Conservation (phyloP, 2,329 filamentous ascomycete species). For the Trichophyton mentagrophytes region DNA sequence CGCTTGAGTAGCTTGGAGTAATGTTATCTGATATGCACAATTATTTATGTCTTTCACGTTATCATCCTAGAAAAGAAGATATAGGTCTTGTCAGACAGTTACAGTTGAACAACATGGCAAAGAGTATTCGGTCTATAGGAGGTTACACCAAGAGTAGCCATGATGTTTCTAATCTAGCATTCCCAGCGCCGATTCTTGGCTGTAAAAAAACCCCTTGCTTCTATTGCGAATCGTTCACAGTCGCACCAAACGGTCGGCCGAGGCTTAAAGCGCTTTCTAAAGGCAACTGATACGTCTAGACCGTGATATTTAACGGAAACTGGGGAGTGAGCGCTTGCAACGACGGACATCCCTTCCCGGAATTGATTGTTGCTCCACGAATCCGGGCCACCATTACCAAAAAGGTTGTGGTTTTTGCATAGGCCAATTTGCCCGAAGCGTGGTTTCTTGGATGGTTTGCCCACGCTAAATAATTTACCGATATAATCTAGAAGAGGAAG, state of each 20-base stretch:
- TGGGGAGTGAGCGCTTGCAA: not conserved
- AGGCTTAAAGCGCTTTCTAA: not conserved
- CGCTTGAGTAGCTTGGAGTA: not conserved
- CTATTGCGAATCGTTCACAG: not conserved
- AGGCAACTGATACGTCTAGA: not conserved
- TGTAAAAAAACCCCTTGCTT: not conserved
- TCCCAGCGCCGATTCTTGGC: not conserved
- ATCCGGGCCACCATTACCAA: not conserved
- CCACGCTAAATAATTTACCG: slow-evolving; percentile 23
- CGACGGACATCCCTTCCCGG: not conserved
- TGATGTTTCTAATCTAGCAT: not conserved
- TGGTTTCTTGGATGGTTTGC: too few relatives aligned
- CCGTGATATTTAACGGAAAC: not conserved
- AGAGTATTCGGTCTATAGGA: not conserved
- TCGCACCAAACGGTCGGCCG: not conserved
- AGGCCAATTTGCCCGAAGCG: slow-evolving; percentile 5
- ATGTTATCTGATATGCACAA: not conserved
- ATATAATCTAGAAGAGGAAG: slow-evolving; percentile 28
- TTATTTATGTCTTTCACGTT: not conserved
- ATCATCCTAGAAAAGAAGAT: not conserved
- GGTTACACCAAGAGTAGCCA: not conserved
- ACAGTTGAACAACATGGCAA: not conserved
- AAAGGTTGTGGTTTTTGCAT: slow-evolving; percentile 4
- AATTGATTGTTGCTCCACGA: slow-evolving; percentile 4
- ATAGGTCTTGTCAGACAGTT: not conserved